These are phyloP conservation scores for Sequoia sempervirens DNA, from an alignment of 75 land plant species.

Conservation along the genomic window DNA sequence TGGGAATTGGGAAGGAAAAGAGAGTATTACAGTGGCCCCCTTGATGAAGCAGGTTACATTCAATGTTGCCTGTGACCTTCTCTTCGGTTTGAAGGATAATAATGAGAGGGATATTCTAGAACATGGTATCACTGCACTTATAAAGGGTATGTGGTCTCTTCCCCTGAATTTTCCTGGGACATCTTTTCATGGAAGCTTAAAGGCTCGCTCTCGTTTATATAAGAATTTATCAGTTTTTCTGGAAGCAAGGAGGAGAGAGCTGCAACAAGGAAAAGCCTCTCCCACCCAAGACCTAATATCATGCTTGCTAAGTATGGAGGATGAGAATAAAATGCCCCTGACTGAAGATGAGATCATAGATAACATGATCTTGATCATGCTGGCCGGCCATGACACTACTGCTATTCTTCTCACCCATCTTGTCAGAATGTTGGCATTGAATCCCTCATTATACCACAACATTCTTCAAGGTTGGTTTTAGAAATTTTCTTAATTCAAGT, in stretches of 20 bases:
- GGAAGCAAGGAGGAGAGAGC: constrained; percentile 1
- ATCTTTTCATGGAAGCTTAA: constrained; percentile 14
- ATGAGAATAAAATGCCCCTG: neutral
- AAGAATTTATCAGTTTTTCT: neutral
- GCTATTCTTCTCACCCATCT: neutral
- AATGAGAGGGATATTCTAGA: neutral
- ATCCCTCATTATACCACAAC: neutral
- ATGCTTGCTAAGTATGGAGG: neutral
- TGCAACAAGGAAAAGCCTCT: neutral
- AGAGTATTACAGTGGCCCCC: constrained; percentile 14
- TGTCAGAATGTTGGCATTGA: constrained; percentile 5
- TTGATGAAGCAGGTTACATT: neutral
- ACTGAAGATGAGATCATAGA: constrained; percentile 16
- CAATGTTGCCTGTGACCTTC: neutral
- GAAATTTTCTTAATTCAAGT: too few species aligned
- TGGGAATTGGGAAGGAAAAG: constrained; percentile 19
- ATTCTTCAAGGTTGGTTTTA: neutral
- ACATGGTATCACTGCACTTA: neutral
- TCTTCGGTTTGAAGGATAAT: neutral
- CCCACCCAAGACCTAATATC: too few species aligned
- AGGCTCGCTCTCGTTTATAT: constrained; percentile 7
- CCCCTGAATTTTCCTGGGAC: constrained; percentile 31
- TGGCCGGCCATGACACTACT: constrained; percentile 22
- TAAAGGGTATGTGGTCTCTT: constrained; percentile 14
- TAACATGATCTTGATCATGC: constrained; percentile 10